A percentile compares a stretch with the other conserved stretches of the same genome.
phyloP scores from a whole-genome alignment of 257 asterid genomes.

The Jaltomata sinuosa region DNA sequence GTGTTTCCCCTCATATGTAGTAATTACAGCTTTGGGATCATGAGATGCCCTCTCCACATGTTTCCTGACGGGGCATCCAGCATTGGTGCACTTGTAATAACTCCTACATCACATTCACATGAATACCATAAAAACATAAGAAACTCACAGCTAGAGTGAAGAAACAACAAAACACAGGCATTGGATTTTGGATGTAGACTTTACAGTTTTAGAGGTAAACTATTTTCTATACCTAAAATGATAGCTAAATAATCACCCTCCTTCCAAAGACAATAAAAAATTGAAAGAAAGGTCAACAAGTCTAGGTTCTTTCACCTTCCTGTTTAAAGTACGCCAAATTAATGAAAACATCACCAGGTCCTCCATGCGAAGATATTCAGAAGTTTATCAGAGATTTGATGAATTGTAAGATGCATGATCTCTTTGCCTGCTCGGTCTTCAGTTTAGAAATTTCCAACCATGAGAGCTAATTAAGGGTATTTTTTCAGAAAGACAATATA shows the following conservation, averaged over 20 bases:
- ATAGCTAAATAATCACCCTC: neutral
- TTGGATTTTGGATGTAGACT: neutral
- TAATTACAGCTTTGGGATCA: constrained; percentile 93
- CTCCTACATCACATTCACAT: constrained; percentile 51
- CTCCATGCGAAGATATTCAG: neutral
- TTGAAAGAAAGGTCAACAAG: neutral
- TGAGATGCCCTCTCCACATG: constrained; percentile 97
- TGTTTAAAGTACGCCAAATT: neutral
- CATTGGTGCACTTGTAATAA: constrained; percentile 87
- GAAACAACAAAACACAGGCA: neutral
- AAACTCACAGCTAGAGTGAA: neutral
- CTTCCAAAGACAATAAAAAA: neutral
- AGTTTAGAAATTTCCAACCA: neutral
- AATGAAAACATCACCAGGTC: neutral
- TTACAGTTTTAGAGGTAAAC: neutral
- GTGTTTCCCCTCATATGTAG: constrained; percentile 96
- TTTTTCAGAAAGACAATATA: neutral
- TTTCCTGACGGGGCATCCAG: constrained; percentile 91
- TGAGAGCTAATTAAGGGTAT: neutral
- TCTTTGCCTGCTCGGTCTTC: neutral
- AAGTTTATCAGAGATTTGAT: neutral
- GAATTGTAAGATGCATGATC: neutral
- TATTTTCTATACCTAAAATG: neutral
- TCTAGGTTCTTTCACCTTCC: neutral
- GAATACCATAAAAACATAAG: neutral